Evolutionary conservation across 495 filamentous ascomycete species (phyloP), one percentile per base, ranked within the genome.

Genomic region (Trichocladium antarcticum): DNA sequence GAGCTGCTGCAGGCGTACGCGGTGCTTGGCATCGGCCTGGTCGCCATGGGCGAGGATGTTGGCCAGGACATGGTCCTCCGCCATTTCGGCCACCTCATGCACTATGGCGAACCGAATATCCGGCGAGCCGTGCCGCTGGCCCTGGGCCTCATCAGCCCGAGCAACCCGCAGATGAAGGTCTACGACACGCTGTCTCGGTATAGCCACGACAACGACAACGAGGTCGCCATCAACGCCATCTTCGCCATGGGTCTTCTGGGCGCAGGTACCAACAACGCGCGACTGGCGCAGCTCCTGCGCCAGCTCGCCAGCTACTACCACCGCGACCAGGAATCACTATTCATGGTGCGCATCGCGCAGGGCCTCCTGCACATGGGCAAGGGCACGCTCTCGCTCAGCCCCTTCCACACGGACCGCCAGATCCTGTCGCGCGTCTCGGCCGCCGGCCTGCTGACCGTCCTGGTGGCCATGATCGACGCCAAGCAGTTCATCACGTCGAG

Each of bases 151-250:
- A 79, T 99, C 59, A 92, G 85, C 68, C 89, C 92, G 21, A 93
- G 87, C 71, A 99, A 97, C 70, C 92, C 92, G 7, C 93, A 97
- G 64, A 99, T 99, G 90, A 99, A 97, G 73, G 84, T 99, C 29
- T 99, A 99, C 69, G 92, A 99, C 62, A 97, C 92, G 0, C 69
- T 99, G 17, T 97, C 93, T n/a, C 76, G 92, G 53, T 99, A 99
- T 71, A 90, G 83, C 54, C 92, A 99, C 75, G 92, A 99, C 70
- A 99, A 93, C 57, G 92, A 99, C 73, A 94, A 92, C 61, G 92
- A 99, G 57, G 92, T 99, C 32, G 92, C 92, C 22, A 80, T 99
- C 63, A 99, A 95, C 59, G 89, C 92, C 63, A 97, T 99, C 62
- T 96, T 99, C 60, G 89, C 92, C 56, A 99, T 99, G 92, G 92